A percentile compares a stretch with the other conserved stretches of the same genome.
phyloP scores from a whole-genome alignment of 176 grass and related monocot genomes.

The Eleusine coracana region DNA sequence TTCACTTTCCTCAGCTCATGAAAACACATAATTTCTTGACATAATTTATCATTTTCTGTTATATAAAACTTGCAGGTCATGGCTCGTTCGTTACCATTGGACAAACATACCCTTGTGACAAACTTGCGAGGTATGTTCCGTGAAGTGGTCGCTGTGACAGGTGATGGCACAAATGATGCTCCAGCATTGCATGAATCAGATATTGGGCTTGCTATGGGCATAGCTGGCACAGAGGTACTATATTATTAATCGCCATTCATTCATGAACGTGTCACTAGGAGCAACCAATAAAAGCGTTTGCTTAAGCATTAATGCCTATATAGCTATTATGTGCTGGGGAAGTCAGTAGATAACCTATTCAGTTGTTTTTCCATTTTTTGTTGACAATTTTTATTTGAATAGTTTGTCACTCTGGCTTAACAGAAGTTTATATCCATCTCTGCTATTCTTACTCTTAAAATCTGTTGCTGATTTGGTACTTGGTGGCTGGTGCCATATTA shows the following conservation, averaged over 20 bases:
- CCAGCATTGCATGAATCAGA: conserved; percentile 96
- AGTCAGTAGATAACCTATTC: conserved; percentile 1
- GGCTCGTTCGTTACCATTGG: conserved; percentile 89
- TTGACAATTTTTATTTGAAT: background rate
- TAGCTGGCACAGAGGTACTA: conserved; percentile 87
- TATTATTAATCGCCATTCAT: conserved; percentile 14
- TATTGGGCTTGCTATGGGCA: conserved; percentile 99
- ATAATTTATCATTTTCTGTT: conserved; percentile 35
- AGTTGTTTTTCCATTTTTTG: background rate
- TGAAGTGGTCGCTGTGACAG: conserved; percentile 96
- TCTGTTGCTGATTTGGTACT: background rate
- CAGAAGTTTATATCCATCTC: background rate
- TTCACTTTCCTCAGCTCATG: background rate
- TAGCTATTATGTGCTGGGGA: background rate
- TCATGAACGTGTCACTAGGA: conserved; percentile 25
- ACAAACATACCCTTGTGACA: conserved; percentile 93
- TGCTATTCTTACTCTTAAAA: background rate
- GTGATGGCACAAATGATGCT: conserved; percentile 97
- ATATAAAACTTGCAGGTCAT: conserved; percentile 59
- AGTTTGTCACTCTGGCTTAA: background rate
- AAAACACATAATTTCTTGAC: background rate
- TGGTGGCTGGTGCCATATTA: background rate
- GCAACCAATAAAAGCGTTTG: background rate
- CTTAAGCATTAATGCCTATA: background rate
- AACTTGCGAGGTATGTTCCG: conserved; percentile 75